phyloP scores from a whole-genome alignment of 257 asterid species.

The Ajuga chamaepitys region DNA sequence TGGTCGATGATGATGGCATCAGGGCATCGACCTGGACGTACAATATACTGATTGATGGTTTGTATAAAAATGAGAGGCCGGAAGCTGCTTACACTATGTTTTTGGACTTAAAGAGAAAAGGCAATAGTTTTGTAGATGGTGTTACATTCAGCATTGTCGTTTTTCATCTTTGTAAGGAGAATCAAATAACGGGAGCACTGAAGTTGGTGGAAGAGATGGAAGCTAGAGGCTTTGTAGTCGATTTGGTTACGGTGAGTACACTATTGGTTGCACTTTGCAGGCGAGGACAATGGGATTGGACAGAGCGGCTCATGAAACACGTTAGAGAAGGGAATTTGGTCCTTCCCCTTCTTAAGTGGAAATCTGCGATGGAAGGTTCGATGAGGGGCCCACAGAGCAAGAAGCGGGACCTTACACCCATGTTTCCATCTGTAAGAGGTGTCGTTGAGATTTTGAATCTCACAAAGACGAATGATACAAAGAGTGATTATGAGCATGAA shows the following conservation, averaged over 20 bases:
- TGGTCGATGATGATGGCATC: slow-evolving; percentile 75
- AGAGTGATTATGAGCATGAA: slow-evolving; percentile 21
- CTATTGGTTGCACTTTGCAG: slow-evolving; percentile 56
- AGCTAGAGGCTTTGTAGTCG: slow-evolving; percentile 72
- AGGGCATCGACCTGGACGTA: slow-evolving; percentile 88
- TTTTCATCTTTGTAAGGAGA: slow-evolving; percentile 65
- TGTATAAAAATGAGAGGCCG: slow-evolving; percentile 73
- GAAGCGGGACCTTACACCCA: slow-evolving; percentile 50
- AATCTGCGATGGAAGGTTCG: slow-evolving; percentile 67
- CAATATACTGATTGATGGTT: slow-evolving; percentile 79
- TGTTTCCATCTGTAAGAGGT: slow-evolving; percentile 55
- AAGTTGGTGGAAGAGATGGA: slow-evolving; percentile 88
- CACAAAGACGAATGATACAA: slow-evolving; percentile 14
- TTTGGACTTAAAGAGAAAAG: slow-evolving; percentile 74
- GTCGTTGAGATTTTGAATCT: slow-evolving; percentile 45
- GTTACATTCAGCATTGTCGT: slow-evolving; percentile 67
- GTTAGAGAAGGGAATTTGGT: slow-evolving; percentile 66
- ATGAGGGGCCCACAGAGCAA: slow-evolving; percentile 57
- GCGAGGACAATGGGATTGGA: slow-evolving; percentile 63
- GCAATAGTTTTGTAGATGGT: slow-evolving; percentile 70
- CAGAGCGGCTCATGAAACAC: slow-evolving; percentile 70
- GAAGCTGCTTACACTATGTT: slow-evolving; percentile 78
- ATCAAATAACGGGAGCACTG: slow-evolving; percentile 58
- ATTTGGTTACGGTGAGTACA: slow-evolving; percentile 73
- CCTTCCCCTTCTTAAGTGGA: slow-evolving; percentile 69